Evolutionary conservation across 2,329 filamentous ascomycete species (phyloP).

Genomic region (Drechslera avenae): DNA sequence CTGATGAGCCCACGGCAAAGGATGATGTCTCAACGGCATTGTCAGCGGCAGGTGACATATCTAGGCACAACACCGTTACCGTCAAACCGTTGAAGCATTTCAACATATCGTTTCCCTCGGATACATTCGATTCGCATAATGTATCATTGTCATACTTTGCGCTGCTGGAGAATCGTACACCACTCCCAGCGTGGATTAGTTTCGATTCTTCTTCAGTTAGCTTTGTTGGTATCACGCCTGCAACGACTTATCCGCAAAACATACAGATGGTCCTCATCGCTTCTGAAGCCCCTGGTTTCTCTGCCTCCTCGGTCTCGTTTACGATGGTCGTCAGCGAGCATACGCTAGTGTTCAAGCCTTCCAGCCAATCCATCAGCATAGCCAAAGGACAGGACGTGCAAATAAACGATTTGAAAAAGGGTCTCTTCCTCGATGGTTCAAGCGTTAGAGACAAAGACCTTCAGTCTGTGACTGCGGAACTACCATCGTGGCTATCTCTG

Average conservation of each 20-base stretch:
- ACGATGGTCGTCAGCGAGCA: slow-evolving; percentile 74
- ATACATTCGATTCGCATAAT: slow-evolving; percentile 66
- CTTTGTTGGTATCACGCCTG: slow-evolving; percentile 74
- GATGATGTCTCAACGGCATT: slow-evolving; percentile 65
- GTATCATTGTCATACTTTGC: slow-evolving; percentile 73
- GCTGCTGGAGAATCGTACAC: slow-evolving; percentile 75
- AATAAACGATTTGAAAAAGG: slow-evolving; percentile 37
- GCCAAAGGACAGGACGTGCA: slow-evolving; percentile 38
- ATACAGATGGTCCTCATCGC: slow-evolving; percentile 77
- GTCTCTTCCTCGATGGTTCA: slow-evolving; percentile 45
- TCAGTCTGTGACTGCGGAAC: slow-evolving; percentile 55
- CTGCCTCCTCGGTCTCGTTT: slow-evolving; percentile 68
- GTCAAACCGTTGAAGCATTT: slow-evolving; percentile 45
- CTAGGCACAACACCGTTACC: slow-evolving; percentile 63
- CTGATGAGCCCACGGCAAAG: slow-evolving; percentile 59
- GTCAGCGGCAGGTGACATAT: slow-evolving; percentile 60
- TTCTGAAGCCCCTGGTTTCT: slow-evolving; percentile 79
- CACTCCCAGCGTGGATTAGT: slow-evolving; percentile 81
- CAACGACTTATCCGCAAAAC: slow-evolving; percentile 68
- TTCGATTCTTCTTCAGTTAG: slow-evolving; percentile 69
- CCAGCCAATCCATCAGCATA: slow-evolving; percentile 39
- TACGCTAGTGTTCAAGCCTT: slow-evolving; percentile 67
- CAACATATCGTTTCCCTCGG: slow-evolving; percentile 50
- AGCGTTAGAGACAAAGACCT: slow-evolving; percentile 58
- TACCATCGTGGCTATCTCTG: slow-evolving; percentile 73